These are phyloP conservation scores for Paspalum vaginatum DNA, from an alignment of 176 grass and related monocot species.

Conservation along the genomic window DNA sequence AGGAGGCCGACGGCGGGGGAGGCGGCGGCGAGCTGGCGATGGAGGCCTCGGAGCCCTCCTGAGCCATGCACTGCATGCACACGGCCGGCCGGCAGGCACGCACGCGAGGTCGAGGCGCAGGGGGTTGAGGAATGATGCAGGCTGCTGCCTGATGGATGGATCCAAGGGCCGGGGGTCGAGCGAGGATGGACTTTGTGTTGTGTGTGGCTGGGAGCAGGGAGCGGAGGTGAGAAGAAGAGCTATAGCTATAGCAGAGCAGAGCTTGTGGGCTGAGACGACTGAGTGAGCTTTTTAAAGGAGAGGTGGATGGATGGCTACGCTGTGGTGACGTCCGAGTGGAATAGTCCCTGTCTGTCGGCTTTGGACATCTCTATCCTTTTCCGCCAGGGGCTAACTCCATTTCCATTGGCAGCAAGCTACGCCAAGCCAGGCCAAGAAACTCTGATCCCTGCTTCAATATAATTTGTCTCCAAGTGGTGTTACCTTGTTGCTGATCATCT, in stretches of 20 bases:
- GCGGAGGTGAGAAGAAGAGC: no score
- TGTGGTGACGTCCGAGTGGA: constrained; percentile 35
- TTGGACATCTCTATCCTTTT: constrained; percentile 44
- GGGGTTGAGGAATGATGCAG: no score
- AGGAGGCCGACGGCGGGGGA: constrained; percentile 21
- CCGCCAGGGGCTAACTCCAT: neutral
- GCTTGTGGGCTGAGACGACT: constrained; percentile 7
- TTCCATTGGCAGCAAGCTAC: no score
- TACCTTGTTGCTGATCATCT: neutral
- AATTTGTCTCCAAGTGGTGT: neutral
- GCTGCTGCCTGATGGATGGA: no score
- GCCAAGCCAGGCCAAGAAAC: no score
- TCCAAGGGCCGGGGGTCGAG: no score
- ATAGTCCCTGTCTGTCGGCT: constrained; percentile 3
- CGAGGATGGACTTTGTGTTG: no score
- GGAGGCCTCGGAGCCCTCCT: constrained; percentile 79
- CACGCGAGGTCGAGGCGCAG: no score
- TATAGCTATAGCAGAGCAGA: no score
- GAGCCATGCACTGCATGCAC: constrained; percentile 66
- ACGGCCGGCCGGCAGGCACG: no score
- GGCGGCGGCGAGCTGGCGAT: constrained; percentile 68
- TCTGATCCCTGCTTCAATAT: no score
- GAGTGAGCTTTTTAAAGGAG: constrained; percentile 47
- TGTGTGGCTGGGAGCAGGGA: no score
- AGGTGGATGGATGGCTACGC: constrained; percentile 27